Conservation (phyloP, 768 basidiomycete species). For the Russula abietina region DNA sequence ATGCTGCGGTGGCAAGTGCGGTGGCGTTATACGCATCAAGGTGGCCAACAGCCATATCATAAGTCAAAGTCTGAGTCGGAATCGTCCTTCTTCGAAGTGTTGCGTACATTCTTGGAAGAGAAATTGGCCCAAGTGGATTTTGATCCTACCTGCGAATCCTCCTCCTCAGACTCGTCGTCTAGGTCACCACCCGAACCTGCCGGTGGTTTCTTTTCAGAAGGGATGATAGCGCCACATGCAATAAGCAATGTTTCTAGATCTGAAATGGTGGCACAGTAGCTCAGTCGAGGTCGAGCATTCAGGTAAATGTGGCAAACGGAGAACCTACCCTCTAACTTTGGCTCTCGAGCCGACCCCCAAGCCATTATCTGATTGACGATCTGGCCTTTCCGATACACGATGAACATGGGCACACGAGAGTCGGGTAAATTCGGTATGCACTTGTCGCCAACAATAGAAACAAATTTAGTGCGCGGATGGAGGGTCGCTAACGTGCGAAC, state of each 20-base stretch:
- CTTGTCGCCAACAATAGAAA: constrained; percentile 90
- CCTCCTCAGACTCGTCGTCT: constrained; percentile 45
- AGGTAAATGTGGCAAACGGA: constrained; percentile 10
- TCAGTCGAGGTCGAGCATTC: neutral
- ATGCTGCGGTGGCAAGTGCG: neutral
- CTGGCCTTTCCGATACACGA: constrained; percentile 90
- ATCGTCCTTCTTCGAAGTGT: constrained; percentile 46
- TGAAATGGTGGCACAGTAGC: constrained; percentile 27
- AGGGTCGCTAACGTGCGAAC: constrained; percentile 67
- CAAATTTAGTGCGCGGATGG: constrained; percentile 90
- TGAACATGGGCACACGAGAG: constrained; percentile 80
- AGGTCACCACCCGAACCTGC: constrained; percentile 30
- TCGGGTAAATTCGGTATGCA: constrained; percentile 97
- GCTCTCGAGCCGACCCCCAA: constrained; percentile 76
- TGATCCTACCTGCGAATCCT: constrained; percentile 50
- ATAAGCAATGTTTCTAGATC: constrained; percentile 69
- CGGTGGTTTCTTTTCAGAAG: constrained; percentile 39
- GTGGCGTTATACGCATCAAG: neutral
- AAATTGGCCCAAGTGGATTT: constrained; percentile 52
- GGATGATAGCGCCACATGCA: constrained; percentile 58
- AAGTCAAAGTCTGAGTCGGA: constrained; percentile 75
- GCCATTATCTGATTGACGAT: constrained; percentile 79
- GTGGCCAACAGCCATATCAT: constrained; percentile 22
- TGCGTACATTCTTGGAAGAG: constrained; percentile 50
- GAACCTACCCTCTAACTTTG: constrained; percentile 62